A percentile compares a stretch with the other conserved stretches of the same genome.
Evolutionary conservation across 164 flowering plant genomes (phyloP).

Genomic region (Magnolia sinica): DNA sequence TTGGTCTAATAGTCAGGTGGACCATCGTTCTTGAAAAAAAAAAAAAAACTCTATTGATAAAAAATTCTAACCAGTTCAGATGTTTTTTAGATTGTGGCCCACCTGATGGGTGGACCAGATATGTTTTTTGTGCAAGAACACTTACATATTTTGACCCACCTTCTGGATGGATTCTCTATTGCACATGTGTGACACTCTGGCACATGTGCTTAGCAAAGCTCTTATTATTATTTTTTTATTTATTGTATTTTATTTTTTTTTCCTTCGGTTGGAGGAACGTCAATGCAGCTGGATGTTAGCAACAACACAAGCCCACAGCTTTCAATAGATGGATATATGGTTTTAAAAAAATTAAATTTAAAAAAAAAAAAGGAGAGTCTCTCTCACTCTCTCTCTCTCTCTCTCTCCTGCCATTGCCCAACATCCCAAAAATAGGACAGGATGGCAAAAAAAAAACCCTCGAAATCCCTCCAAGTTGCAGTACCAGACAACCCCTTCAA

Average conservation of each 20-base stretch:
- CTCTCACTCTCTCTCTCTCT: slow-evolving; percentile 8
- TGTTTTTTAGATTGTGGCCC: too few relatives aligned
- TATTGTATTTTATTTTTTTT: neutral
- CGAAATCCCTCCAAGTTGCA: slow-evolving; percentile 27
- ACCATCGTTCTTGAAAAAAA: too few relatives aligned
- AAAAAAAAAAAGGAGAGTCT: neutral
- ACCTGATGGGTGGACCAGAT: too few relatives aligned
- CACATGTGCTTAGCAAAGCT: neutral
- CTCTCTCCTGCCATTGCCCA: slow-evolving; percentile 6
- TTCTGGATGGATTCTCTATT: too few relatives aligned
- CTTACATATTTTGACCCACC: too few relatives aligned
- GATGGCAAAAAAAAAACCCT: slow-evolving; percentile 1
- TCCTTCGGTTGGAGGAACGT: slow-evolving; percentile 6
- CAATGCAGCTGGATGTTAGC: slow-evolving; percentile 10
- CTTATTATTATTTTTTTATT: neutral
- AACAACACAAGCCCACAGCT: slow-evolving; percentile 6
- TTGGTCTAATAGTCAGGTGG: too few relatives aligned
- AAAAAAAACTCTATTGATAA: too few relatives aligned
- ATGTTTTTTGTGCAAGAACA: too few relatives aligned
- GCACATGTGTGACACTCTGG: too few relatives aligned
- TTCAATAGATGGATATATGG: neutral
- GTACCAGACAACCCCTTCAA: slow-evolving; percentile 42
- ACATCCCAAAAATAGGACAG: slow-evolving; percentile 8
- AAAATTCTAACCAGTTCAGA: too few relatives aligned
- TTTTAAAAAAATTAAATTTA: neutral